phyloP scores from a whole-genome alignment of 163 green algal genomes.

The Trebouxia gelatinosa region DNA sequence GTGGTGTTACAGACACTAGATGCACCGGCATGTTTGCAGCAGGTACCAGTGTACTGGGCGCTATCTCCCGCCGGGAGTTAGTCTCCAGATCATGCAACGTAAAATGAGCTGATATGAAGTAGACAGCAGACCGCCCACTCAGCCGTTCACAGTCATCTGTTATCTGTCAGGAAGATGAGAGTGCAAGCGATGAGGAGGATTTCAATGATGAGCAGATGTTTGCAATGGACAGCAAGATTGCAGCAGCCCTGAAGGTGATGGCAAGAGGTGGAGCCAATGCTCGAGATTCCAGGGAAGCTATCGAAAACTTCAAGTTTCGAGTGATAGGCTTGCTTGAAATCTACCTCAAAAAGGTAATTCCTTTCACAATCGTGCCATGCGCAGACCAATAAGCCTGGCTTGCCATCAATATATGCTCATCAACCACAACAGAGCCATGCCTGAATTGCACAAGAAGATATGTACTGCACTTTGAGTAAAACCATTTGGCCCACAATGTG shows the following conservation, averaged over 20 bases:
- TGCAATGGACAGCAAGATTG: slow-evolving; percentile 62
- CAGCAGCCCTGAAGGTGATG: slow-evolving; percentile 44
- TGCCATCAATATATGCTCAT: neutral
- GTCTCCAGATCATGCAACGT: too few relatives aligned
- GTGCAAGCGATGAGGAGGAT: slow-evolving; percentile 43
- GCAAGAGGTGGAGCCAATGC: slow-evolving; percentile 26
- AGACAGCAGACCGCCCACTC: too few relatives aligned
- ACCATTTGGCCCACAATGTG: neutral
- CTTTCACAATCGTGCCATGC: neutral
- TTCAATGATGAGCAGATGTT: slow-evolving; percentile 72
- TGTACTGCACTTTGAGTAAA: neutral
- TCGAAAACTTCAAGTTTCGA: slow-evolving; percentile 53
- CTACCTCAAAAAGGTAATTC: slow-evolving; percentile 38
- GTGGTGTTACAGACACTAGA: too few relatives aligned
- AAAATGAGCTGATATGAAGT: too few relatives aligned
- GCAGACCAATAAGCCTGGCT: neutral
- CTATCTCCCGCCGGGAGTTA: too few relatives aligned
- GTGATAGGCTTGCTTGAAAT: slow-evolving; percentile 43
- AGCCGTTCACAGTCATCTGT: too few relatives aligned
- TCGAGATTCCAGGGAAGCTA: slow-evolving; percentile 34
- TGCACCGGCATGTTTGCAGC: too few relatives aligned
- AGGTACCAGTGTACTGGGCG: too few relatives aligned
- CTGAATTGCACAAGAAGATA: neutral
- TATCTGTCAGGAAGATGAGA: too few relatives aligned
- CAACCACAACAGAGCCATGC: neutral